phyloP scores from a whole-genome alignment of 768 basidiomycete species.

The Plicaturopsis crispa region DNA sequence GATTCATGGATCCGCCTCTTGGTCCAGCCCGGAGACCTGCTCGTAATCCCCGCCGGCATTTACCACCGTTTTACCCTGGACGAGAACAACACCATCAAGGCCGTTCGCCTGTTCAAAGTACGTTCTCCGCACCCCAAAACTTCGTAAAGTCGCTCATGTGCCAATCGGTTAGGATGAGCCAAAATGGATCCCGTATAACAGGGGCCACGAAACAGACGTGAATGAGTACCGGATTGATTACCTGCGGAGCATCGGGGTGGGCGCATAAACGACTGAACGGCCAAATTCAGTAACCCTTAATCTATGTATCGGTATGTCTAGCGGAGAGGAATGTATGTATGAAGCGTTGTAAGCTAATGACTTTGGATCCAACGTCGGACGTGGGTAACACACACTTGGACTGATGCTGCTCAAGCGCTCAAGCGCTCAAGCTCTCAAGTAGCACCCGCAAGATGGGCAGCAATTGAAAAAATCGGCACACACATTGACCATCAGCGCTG shows the following conservation, averaged over 20 bases:
- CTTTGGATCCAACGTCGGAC: too few relatives aligned
- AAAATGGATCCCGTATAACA: constrained; percentile 80
- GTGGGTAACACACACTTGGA: too few relatives aligned
- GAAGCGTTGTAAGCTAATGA: too few relatives aligned
- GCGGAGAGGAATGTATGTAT: too few relatives aligned
- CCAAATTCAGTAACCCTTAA: too few relatives aligned
- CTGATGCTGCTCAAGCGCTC: too few relatives aligned
- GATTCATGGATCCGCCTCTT: constrained; percentile 80
- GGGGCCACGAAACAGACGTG: constrained; percentile 49
- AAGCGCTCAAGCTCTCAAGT: too few relatives aligned
- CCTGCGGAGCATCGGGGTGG: constrained; percentile 39
- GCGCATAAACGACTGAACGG: too few relatives aligned
- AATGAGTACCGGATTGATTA: constrained; percentile 62
- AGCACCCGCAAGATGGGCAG: too few relatives aligned
- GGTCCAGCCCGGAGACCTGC: constrained; percentile 70
- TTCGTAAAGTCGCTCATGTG: neutral
- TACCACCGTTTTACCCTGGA: constrained; percentile 96
- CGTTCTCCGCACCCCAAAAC: constrained; percentile 8
- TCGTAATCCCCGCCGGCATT: constrained; percentile 85
- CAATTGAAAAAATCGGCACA: too few relatives aligned
- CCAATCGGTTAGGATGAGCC: constrained; percentile 64
- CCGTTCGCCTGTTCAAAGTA: constrained; percentile 82
- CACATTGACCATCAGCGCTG: too few relatives aligned
- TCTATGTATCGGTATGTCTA: too few relatives aligned
- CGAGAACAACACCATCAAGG: constrained; percentile 61